phyloP scores from a whole-genome alignment of 164 flowering plant genomes.

The Vitis vinifera region ASM3070453v1 NC_081817.1:22635501-22636000 shows the following conservation, averaged over 20 bases:
- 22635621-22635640: constrained; percentile 3
- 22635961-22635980: too few species aligned
- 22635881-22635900: not conserved
- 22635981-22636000: too few species aligned
- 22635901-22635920: not conserved
- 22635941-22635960: too few species aligned
- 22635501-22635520: not conserved
- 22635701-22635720: constrained; percentile 28
- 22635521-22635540: not conserved
- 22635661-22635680: not conserved
- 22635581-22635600: not conserved
- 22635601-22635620: not conserved
- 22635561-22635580: too few species aligned
- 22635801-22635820: constrained; percentile 55
- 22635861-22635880: constrained; percentile 18
- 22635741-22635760: constrained; percentile 39
- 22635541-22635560: not conserved
- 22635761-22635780: constrained; percentile 62
- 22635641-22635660: too few species aligned
- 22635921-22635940: too few species aligned
- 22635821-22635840: constrained; percentile 49
- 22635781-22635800: constrained; percentile 45
- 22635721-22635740: constrained; percentile 33
- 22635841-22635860: constrained; percentile 24
- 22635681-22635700: constrained; percentile 19